These are phyloP conservation scores for Fusarium cyanostomum DNA, from an alignment of 2,329 filamentous ascomycete species.

Conservation along the genomic window DNA sequence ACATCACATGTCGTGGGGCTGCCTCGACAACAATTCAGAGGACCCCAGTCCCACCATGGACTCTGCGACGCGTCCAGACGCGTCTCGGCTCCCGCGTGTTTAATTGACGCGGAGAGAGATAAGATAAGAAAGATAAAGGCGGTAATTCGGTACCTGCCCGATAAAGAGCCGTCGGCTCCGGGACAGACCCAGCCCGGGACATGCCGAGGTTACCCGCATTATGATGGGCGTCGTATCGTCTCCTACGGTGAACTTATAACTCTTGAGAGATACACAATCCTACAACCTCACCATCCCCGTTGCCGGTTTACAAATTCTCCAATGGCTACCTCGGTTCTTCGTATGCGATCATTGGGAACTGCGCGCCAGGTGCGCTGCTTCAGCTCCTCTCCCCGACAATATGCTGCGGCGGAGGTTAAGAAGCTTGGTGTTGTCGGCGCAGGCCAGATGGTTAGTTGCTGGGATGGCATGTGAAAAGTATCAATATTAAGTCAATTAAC, in stretches of 20 bases:
- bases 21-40: conserved; percentile 26
- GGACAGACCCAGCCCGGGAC: conserved; percentile 26
- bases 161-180: conserved; percentile 25
- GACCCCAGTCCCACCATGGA: conserved; percentile 23
- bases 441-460: conserved; percentile 84
- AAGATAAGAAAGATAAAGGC: conserved; percentile 33
- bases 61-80: conserved; percentile 33
- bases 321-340: conserved; percentile 55
- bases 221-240: conserved; percentile 23
- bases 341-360: conserved; percentile 49
- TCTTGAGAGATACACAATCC: conserved; percentile 9
- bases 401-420: conserved; percentile 76
- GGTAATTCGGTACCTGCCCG: conserved; percentile 32
- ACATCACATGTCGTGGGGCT: conserved; percentile 35
- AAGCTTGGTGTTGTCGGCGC: conserved; percentile 91
- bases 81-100: conserved; percentile 26
- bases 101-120: conserved; percentile 29
- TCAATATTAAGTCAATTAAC: conserved; percentile 27
- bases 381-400: conserved; percentile 70
- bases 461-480: conserved; percentile 49
- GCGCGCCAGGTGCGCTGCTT: conserved; percentile 66
- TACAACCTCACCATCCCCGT: neutral
- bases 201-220: conserved; percentile 57
- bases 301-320: neutral
- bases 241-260: conserved; percentile 27